phyloP scores from a whole-genome alignment of 1,284 basidiomycete species.

The Trichosporon sp. region DNA sequence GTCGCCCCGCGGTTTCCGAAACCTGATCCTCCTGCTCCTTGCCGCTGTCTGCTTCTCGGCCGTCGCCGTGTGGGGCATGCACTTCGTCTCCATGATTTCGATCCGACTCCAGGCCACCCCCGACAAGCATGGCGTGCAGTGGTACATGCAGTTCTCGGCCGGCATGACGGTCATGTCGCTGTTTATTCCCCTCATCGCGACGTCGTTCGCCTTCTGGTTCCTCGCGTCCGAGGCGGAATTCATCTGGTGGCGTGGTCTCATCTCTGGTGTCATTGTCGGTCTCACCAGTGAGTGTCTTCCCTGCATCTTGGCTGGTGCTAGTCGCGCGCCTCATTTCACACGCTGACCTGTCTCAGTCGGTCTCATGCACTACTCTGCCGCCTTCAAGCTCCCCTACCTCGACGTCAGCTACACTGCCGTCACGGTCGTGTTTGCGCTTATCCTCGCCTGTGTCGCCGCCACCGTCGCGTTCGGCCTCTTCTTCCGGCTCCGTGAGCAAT shows the following conservation, averaged over 20 bases:
- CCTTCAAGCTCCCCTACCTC: conserved; percentile 48
- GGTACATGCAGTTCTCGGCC: conserved; percentile 51
- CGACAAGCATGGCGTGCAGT: conserved; percentile 19
- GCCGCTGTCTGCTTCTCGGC: conserved; percentile 80
- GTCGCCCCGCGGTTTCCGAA: conserved; percentile 47
- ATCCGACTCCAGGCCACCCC: conserved; percentile 38
- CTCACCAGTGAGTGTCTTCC: conserved; percentile 61
- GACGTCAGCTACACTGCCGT: conserved; percentile 38
- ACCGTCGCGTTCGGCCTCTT: conserved; percentile 52
- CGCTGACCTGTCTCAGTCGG: conserved; percentile 33
- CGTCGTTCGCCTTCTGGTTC: conserved; percentile 52
- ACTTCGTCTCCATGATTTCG: conserved; percentile 54
- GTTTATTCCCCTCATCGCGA: conserved; percentile 52
- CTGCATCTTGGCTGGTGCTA: not conserved
- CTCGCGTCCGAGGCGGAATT: conserved; percentile 50
- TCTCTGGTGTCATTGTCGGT: conserved; percentile 68
- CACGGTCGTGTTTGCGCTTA: conserved; percentile 51
- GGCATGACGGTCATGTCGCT: conserved; percentile 54
- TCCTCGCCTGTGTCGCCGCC: conserved; percentile 52
- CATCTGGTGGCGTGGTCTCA: conserved; percentile 44
- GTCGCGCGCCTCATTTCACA: conserved; percentile 31
- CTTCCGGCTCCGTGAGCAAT: conserved; percentile 53
- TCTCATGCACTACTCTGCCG: conserved; percentile 54
- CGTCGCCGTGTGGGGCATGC: conserved; percentile 61
- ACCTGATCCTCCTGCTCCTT: conserved; percentile 51